Evolutionary conservation across 352 stramenopile genomes (phyloP).

Genomic region (Globisporangium ultimum): DNA sequence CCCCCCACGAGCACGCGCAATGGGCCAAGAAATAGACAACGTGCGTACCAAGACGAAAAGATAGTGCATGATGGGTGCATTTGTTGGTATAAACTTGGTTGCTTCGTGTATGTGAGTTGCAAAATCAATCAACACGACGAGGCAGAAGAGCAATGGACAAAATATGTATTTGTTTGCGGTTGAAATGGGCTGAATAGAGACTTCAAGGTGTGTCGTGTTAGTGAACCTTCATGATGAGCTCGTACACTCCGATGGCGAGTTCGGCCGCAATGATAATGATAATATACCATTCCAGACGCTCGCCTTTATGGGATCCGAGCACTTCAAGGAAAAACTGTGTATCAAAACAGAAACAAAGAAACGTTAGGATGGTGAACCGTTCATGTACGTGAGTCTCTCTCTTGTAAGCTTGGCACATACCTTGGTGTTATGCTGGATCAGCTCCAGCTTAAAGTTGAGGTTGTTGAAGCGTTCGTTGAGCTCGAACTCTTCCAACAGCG

Average conservation of each 20-base stretch:
- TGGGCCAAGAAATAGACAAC: conserved; percentile 52
- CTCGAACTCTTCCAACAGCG: conserved; percentile 90
- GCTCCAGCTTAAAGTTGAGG: conserved; percentile 96
- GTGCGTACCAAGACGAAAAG: not conserved
- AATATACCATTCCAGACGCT: conserved; percentile 97
- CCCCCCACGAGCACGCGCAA: conserved; percentile 81
- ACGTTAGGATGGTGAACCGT: not conserved
- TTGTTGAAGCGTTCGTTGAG: conserved; percentile 94
- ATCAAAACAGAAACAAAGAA: conserved; percentile 5
- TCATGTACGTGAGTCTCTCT: too few relatives aligned
- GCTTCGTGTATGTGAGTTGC: not conserved
- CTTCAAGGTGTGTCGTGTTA: conserved; percentile 17
- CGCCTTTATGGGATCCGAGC: conserved; percentile 93
- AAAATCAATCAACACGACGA: too few relatives aligned
- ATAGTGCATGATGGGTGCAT: not conserved
- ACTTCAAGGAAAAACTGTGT: conserved; percentile 96
- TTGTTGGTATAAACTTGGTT: conserved; percentile 6
- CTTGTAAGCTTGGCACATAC: conserved; percentile 21
- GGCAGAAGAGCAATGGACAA: too few relatives aligned
- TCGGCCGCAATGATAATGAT: conserved; percentile 96
- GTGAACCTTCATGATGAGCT: conserved; percentile 72
- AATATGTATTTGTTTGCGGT: not conserved
- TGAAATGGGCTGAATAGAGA: conserved; percentile 8
- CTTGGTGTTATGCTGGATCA: conserved; percentile 98
- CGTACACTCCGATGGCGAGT: conserved; percentile 88